Conservation (phyloP, 306 rosid species). For the Gleditsia sinensis region DNA sequence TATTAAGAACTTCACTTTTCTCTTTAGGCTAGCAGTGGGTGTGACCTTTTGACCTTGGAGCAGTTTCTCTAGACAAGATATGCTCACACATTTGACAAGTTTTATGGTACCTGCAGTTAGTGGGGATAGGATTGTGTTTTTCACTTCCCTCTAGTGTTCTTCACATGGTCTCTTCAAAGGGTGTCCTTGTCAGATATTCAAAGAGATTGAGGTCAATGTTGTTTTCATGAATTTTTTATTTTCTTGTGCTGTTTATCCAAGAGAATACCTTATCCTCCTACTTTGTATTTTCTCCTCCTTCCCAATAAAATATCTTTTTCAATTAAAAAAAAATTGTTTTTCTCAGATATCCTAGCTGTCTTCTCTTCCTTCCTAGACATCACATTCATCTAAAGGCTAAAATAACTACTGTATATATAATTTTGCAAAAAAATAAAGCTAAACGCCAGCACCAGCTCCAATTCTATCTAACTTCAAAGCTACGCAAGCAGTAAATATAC, state of each 20-base stretch:
- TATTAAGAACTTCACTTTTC: background rate
- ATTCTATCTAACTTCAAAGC: conserved; percentile 9
- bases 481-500: conserved; percentile 18
- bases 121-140: background rate
- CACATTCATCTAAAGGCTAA: conserved; percentile 25
- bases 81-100: background rate
- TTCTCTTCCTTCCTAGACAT: conserved; percentile 25
- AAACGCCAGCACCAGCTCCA: conserved; percentile 7
- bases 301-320: background rate
- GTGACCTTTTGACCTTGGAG: background rate
- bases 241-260: background rate
- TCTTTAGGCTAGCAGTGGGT: background rate
- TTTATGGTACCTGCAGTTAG: background rate
- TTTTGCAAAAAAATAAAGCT: conserved; percentile 20
- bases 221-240: background rate
- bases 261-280: background rate
- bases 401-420: conserved; percentile 10
- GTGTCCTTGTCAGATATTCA: background rate
- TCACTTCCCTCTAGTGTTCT: background rate
- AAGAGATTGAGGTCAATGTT: background rate
- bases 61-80: background rate
- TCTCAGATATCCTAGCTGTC: conserved; percentile 1
- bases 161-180: background rate
- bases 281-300: background rate
- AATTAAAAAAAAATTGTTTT: background rate